Conservation (phyloP, 352 stramenopile genomes). For the Thalassiosira mediterranea region DNA sequence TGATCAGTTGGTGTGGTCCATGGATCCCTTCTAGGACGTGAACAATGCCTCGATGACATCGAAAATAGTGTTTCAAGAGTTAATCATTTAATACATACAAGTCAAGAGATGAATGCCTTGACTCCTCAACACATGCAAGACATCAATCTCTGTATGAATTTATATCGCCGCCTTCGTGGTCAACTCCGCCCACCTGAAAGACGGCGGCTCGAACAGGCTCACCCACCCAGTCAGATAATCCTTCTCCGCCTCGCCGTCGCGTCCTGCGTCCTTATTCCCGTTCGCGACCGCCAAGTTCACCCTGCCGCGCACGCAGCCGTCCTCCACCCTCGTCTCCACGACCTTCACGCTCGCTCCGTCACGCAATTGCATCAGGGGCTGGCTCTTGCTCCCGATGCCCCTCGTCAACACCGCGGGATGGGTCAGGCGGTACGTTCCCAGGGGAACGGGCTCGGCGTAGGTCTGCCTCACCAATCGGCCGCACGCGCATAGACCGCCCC, state of each 20-base stretch:
- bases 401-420: constrained; percentile 9
- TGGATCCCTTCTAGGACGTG: no score
- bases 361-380: constrained; percentile 9
- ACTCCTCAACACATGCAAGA: neutral
- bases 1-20: no score
- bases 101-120: no score
- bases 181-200: constrained; percentile 14
- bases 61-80: no score
- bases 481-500: constrained; percentile 14
- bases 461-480: constrained; percentile 11
- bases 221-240: constrained; percentile 13
- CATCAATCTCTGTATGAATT: neutral
- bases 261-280: constrained; percentile 8
- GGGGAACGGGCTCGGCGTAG: constrained; percentile 19
- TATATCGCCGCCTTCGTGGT: neutral
- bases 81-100: no score
- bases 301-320: constrained; percentile 23
- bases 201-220: constrained; percentile 21
- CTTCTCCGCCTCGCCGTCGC: neutral
- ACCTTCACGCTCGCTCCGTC: neutral
- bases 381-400: constrained; percentile 4
- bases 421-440: constrained; percentile 18
- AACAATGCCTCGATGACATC: no score
- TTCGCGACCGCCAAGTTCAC: constrained; percentile 2
- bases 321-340: constrained; percentile 27